Base-by-base conservation (phyloP, 2,329 filamentous ascomycete species). In the Macrophomina phaseolina region DNA sequence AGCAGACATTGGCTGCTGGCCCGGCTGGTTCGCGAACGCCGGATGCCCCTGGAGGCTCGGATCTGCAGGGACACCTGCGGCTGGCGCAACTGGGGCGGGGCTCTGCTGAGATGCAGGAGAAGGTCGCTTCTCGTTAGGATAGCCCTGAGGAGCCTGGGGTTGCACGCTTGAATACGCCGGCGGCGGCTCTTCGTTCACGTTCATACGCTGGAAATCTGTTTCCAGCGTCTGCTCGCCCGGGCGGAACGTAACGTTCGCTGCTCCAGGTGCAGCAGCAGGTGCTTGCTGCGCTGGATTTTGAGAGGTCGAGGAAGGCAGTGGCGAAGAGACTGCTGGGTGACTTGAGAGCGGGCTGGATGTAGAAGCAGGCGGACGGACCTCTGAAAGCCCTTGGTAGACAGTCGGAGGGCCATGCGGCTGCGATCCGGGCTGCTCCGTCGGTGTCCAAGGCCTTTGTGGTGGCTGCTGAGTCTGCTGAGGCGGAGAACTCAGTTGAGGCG, bases 111-210 rank as follows among this genome's bases (percentile, higher is more conserved):
- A 69, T 73, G 68, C 77, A 72, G 68, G 84, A 81, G 68, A 85
- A 82, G 73, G 88, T 53, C 78, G 87, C 76, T 97, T 97, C 75
- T 97, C 94, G 70, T 87, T 89, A 0, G 93, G 90, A 78, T 94
- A 95, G 11, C 80, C 79, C 67, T 79, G 89, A 73, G 77, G 83
- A 74, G 82, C 68, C 28, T 70, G 63, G 36, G 77, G 76, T 18
- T 76, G 78, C 36, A 97, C 87, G 73, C 90, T 95, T 9, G 93
- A 95, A 78, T 99, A 99, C 5, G 95, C 94, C n/a, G 95, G 95
- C 23, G 95, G 95, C 14, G 94, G 94, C 64, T 93, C 93, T 28
- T 92, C 91, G 36, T 89, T 86, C 71, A 92, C 85, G 71, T 92
- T 89, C 85, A 97, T 86, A 18, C 93, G 89, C 71, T 93, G 89